phyloP scores from a whole-genome alignment of 1,139 yeast genomes.

The Zhuliangozyma parablackwelliae region DNA sequence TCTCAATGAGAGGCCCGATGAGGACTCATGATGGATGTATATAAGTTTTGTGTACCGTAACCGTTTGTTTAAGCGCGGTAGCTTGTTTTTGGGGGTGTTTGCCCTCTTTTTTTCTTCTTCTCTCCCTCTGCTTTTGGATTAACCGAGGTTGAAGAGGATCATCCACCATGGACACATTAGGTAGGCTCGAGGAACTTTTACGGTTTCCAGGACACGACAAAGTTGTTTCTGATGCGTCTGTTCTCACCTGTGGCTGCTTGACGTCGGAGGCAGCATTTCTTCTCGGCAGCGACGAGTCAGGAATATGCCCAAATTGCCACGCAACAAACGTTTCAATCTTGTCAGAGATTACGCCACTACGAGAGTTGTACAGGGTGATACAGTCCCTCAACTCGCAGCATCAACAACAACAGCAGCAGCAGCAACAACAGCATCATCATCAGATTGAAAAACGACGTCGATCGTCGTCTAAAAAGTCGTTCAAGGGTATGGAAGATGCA shows the following conservation, averaged over 20 bases:
- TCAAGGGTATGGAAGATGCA: conserved; percentile 15
- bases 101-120: too few relatives aligned
- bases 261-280: conserved; percentile 47
- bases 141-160: too few relatives aligned
- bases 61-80: too few relatives aligned
- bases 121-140: too few relatives aligned
- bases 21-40: conserved; percentile 3
- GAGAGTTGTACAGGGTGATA: conserved; percentile 44
- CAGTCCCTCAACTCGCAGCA: conserved; percentile 14
- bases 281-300: conserved; percentile 14
- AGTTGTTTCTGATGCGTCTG: conserved; percentile 46
- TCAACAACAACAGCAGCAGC: conserved; percentile 10
- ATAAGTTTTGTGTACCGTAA: too few relatives aligned
- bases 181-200: conserved; percentile 27
- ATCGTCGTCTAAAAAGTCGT: conserved; percentile 21
- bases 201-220: conserved; percentile 21
- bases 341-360: conserved; percentile 47
- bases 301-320: conserved; percentile 50
- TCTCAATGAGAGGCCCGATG: conserved; percentile 14
- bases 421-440: background rate
- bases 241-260: conserved; percentile 69
- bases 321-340: conserved; percentile 28
- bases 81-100: too few relatives aligned
- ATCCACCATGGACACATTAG: conserved; percentile 23
- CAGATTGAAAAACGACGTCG: conserved; percentile 14